These are phyloP conservation scores for Rosa rugosa DNA, from an alignment of 306 rosid genomes.

Conservation along the genomic window DNA sequence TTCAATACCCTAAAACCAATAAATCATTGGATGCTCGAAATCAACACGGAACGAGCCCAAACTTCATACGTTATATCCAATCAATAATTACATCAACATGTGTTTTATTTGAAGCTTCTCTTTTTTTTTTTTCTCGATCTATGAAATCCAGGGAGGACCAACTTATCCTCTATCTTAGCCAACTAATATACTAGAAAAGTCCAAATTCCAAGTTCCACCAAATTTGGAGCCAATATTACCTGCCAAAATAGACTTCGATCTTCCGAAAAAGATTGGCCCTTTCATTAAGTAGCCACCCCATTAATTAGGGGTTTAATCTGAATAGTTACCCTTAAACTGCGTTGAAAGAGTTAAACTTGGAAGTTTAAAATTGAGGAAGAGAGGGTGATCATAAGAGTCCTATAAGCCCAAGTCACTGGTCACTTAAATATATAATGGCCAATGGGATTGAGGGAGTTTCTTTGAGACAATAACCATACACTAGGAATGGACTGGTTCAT, in stretches of 20 bases:
- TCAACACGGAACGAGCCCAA: no score
- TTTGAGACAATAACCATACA: neutral
- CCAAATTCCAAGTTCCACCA: neutral
- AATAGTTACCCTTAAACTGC: neutral
- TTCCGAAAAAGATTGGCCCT: neutral
- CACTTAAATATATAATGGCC: neutral
- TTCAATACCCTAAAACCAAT: no score
- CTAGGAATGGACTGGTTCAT: neutral
- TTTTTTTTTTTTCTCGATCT: neutral
- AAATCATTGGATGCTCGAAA: no score
- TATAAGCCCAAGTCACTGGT: neutral
- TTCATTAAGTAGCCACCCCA: neutral
- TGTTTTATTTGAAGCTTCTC: neutral
- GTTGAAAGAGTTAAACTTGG: neutral
- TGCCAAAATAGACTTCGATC: neutral
- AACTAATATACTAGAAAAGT: neutral
- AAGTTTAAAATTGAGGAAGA: neutral
- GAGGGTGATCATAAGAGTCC: neutral
- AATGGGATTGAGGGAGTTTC: neutral
- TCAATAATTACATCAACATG: no score
- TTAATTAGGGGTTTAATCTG: neutral
- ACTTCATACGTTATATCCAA: no score
- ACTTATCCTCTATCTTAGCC: neutral
- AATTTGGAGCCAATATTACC: neutral
- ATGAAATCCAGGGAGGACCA: neutral